Conservation (phyloP, 306 rosid species). For the Argentina anserina region DNA sequence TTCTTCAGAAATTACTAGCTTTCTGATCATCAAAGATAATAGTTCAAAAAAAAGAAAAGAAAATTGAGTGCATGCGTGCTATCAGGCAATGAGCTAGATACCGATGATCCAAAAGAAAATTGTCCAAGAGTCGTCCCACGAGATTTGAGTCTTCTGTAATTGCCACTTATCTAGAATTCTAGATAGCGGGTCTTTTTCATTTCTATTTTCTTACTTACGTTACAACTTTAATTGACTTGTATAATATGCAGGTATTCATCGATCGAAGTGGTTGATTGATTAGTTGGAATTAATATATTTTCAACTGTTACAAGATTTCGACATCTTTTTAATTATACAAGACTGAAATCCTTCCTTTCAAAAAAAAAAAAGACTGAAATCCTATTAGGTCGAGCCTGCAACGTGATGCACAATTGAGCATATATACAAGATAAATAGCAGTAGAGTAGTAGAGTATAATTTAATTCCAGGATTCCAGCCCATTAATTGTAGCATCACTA, state of each 20-base stretch:
- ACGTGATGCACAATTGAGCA: no score
- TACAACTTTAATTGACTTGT: neutral
- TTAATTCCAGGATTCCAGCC: no score
- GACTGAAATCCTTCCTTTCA: no score
- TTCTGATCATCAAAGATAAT: no score
- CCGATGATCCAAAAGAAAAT: neutral
- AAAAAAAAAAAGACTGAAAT: no score
- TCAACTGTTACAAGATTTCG: neutral
- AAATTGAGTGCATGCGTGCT: no score
- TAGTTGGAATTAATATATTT: neutral
- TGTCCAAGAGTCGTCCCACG: neutral
- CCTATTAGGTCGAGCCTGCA: no score
- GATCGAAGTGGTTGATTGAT: neutral
- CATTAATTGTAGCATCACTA: no score
- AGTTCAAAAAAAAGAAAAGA: no score
- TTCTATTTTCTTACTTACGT: neutral
- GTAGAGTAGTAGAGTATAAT: no score
- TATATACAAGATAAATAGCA: no score
- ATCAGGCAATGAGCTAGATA: no score
- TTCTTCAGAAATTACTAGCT: neutral
- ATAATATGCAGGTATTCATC: neutral
- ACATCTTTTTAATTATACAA: neutral
- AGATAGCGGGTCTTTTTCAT: neutral
- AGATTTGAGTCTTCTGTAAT: neutral
- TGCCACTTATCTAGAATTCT: neutral